phyloP scores from a whole-genome alignment of 106 monocot genomes.

The Iris macrosiphon region DNA sequence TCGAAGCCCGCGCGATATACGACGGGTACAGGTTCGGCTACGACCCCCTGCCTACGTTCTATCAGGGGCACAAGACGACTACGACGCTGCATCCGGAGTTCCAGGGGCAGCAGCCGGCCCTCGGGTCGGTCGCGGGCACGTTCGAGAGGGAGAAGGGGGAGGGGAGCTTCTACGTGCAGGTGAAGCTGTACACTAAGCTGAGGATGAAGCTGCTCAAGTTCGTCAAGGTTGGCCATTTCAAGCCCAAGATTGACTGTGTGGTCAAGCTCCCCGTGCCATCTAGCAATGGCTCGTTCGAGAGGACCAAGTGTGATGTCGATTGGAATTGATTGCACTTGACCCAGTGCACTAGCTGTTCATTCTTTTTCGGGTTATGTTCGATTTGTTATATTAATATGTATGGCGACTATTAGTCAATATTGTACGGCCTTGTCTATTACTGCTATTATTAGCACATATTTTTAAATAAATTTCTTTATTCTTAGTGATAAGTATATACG shows the following conservation, averaged over 20 bases:
- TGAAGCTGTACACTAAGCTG: constrained; percentile 12
- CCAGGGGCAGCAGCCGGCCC: constrained; percentile 15
- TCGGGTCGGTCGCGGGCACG: constrained; percentile 2
- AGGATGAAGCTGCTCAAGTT: constrained; percentile 13
- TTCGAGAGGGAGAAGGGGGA: constrained; percentile 19
- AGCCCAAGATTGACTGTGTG: neutral
- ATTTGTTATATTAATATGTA: too few species aligned
- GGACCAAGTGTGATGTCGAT: constrained; percentile 4
- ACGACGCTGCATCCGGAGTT: constrained; percentile 16
- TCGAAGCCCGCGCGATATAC: constrained; percentile 44
- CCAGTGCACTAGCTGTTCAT: too few species aligned
- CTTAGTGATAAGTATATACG: too few species aligned
- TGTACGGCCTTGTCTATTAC: too few species aligned
- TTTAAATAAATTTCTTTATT: too few species aligned
- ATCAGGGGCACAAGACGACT: constrained; percentile 62
- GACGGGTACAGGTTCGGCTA: constrained; percentile 39
- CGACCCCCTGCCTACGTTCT: constrained; percentile 36
- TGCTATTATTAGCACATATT: too few species aligned
- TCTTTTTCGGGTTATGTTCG: too few species aligned
- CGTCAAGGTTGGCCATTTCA: constrained; percentile 3
- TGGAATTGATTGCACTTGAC: too few species aligned
- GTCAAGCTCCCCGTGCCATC: constrained; percentile 3
- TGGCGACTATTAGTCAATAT: too few species aligned
- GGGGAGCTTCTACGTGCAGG: constrained; percentile 11
- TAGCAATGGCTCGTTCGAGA: neutral